Base-by-base conservation (phyloP, 345 rosid species). In the Populus simonii region DNA sequence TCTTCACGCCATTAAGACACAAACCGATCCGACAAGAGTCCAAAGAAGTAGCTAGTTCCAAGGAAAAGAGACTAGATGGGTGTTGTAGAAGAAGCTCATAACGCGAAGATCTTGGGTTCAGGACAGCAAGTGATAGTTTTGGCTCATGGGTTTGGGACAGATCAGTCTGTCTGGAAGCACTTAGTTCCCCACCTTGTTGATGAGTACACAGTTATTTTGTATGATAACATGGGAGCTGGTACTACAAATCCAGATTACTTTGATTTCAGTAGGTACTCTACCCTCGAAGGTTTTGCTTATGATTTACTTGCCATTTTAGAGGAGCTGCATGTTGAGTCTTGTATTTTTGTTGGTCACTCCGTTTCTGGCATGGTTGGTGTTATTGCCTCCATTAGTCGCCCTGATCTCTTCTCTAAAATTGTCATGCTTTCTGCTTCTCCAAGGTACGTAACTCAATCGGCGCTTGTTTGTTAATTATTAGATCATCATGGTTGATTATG, bases 161-260 rank as follows among this genome's bases (percentile, higher is more conserved):
- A 95, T 78, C 99, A 95, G 78, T 95, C 99, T 0, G 91, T 88
- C 2, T 95, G 99, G 99, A 93, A 90, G 80, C 97, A 95, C 83
- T 84, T 95, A 17, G 87, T 95, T 3, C 98, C 99, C 15, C 97
- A 93, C 85, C 88, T 95, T 3, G 69, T 92, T 7, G 94, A 87
- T 5, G 91, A 87, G 59, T 83, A 86, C 82, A 89, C 90, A 9
- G 89, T 95, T 27, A 86, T 95, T 29, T 66, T 93, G 35, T 95
- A 87, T 76, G 99, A 95, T 66, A 93, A 92, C 81, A 95, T 93
- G 90, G 97, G 98, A 65, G 94, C 98, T 17, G 98, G 98, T 36
- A 91, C 99, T 27, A 93, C 98, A 4, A 93, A 95, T 61, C 98
- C 99, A 0, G 97, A 95, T 0, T 92, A 90, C 80, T 95, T 92